Conservation (phyloP, 257 asterid genomes). For the Solanum lignicaule region DNA sequence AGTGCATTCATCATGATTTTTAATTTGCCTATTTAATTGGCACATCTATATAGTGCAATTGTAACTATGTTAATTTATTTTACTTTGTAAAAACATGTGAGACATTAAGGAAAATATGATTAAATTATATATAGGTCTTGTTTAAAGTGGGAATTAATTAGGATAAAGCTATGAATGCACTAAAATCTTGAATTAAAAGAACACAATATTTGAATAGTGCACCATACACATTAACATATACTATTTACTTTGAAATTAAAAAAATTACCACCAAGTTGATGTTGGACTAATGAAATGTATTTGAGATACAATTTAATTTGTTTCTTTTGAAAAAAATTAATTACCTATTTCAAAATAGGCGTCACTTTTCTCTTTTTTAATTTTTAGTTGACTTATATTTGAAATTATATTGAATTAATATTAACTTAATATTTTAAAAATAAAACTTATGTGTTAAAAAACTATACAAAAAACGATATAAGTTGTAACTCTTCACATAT, state of each 20-base stretch:
- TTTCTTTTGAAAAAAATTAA: neutral
- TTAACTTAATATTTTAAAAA: neutral
- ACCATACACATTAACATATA: neutral
- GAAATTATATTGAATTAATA: neutral
- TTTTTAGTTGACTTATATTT: neutral
- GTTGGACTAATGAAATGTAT: neutral
- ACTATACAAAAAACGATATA: neutral
- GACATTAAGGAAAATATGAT: neutral
- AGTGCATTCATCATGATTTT: neutral
- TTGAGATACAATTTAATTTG: neutral
- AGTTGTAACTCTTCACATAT: neutral
- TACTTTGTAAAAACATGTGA: neutral
- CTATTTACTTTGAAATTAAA: neutral
- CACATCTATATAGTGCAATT: neutral
- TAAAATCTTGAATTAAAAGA: neutral
- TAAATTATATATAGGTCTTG: neutral
- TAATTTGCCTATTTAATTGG: neutral
- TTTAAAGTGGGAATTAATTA: neutral
- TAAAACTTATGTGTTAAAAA: neutral
- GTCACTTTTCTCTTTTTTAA: neutral
- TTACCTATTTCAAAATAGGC: neutral
- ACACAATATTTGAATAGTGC: neutral
- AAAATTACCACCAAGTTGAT: neutral
- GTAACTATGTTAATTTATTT: neutral
- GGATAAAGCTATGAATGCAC: neutral